A percentile compares a stretch with the other conserved stretches of the same genome.
phyloP scores from a whole-genome alignment of 257 asterid genomes.

The Datura wrightii region DNA sequence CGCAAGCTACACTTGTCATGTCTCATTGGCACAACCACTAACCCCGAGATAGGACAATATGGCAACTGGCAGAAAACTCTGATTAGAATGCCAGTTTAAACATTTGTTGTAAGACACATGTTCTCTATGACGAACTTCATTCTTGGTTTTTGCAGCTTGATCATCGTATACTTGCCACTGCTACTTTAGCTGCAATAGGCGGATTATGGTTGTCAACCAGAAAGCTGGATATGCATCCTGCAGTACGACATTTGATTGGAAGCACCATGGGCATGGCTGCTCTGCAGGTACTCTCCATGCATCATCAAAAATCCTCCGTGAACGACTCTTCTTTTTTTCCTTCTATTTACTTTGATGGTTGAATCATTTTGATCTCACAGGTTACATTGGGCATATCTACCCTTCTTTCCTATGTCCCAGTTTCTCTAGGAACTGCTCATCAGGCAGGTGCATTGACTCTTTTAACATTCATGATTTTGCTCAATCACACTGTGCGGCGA shows the following conservation, averaged over 20 bases:
- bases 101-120: neutral
- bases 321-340: neutral
- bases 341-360: neutral
- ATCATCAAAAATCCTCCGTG: neutral
- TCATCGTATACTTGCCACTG: constrained; percentile 93
- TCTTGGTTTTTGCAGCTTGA: constrained; percentile 60
- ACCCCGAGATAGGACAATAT: too few species aligned
- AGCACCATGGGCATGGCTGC: constrained; percentile 88
- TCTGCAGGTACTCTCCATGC: constrained; percentile 67
- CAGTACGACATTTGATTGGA: constrained; percentile 64
- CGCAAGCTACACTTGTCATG: neutral
- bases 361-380: constrained; percentile 39
- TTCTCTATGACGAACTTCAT: neutral
- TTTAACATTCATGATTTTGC: constrained; percentile 74
- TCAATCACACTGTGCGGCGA: constrained; percentile 84
- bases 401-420: constrained; percentile 82
- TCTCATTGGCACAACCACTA: neutral
- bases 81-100: neutral
- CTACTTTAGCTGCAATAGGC: constrained; percentile 70
- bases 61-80: neutral
- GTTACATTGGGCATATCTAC: constrained; percentile 84
- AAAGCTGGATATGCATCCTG: constrained; percentile 86
- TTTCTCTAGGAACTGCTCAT: constrained; percentile 85
- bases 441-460: constrained; percentile 99
- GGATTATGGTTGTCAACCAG: constrained; percentile 79